These are phyloP conservation scores for Imleria badia DNA, from an alignment of 768 basidiomycete genomes.

Conservation along the genomic window DNA sequence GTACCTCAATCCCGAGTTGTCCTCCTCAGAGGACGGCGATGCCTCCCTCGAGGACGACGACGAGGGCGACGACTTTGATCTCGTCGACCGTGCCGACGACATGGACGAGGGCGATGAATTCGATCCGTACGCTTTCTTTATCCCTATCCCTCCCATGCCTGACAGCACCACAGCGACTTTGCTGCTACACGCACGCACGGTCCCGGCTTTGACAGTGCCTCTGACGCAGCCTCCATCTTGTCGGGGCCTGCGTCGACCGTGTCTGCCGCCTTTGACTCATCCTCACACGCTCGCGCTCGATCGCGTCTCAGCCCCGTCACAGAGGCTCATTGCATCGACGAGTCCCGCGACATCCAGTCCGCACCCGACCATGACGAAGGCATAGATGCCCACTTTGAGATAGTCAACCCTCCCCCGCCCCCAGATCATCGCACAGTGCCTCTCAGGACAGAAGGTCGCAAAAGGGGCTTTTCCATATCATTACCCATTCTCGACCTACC, in stretches of 20 bases:
- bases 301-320: conserved; percentile 63
- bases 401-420: conserved; percentile 45
- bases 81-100: conserved; percentile 45
- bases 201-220: conserved; percentile 57
- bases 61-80: conserved; percentile 50
- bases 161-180: conserved; percentile 53
- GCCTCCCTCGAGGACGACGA: conserved; percentile 49
- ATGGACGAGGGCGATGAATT: conserved; percentile 74
- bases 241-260: conserved; percentile 49
- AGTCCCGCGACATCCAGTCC: conserved; percentile 25
- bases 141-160: background rate
- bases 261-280: conserved; percentile 50
- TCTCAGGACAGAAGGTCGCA: conserved; percentile 29
- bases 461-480: conserved; percentile 30
- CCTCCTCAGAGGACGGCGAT: conserved; percentile 55
- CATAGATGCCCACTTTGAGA: conserved; percentile 53
- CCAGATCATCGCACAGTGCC: conserved; percentile 19
- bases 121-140: conserved; percentile 60
- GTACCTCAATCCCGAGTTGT: conserved; percentile 46
- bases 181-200: conserved; percentile 55
- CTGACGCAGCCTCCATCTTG: conserved; percentile 59
- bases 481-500: conserved; percentile 18
- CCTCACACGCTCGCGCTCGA: conserved; percentile 41
- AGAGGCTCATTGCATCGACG: conserved; percentile 44
- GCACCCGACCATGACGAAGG: conserved; percentile 21